These are phyloP conservation scores for Fusarium sp. DNA, from an alignment of 2,329 filamentous ascomycete genomes.

Conservation along the genomic window DNA sequence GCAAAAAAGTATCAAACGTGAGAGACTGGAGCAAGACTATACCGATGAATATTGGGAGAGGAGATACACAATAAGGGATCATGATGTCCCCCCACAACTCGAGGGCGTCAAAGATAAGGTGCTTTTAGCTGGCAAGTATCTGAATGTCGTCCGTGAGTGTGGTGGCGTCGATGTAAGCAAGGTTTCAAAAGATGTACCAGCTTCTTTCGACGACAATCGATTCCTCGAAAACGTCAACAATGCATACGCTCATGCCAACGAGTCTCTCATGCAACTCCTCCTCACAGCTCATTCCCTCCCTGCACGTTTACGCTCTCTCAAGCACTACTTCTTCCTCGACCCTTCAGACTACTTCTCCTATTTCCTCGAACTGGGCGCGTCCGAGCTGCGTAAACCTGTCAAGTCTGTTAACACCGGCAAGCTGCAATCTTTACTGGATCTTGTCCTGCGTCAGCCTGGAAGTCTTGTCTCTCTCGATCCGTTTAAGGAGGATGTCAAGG, in stretches of 20 bases:
- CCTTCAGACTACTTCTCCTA: conserved; percentile 98
- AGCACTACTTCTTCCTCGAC: conserved; percentile 99
- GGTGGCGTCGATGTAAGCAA: conserved; percentile 95
- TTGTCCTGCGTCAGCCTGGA: conserved; percentile 95
- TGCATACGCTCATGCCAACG: conserved; percentile 95
- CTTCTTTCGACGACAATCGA: conserved; percentile 89
- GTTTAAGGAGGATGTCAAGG: conserved; percentile 98
- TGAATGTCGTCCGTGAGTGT: conserved; percentile 97
- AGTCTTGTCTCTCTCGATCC: conserved; percentile 94
- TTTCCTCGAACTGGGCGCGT: conserved; percentile 91
- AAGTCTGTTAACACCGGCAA: conserved; percentile 92
- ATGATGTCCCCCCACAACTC: conserved; percentile 91
- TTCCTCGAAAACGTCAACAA: conserved; percentile 97
- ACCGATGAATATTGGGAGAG: conserved; percentile 99
- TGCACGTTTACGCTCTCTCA: conserved; percentile 87
- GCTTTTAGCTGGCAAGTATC: conserved; percentile 93
- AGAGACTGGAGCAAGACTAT: conserved; percentile 93
- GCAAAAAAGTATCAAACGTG: conserved; percentile 92
- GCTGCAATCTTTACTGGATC: conserved; percentile 93
- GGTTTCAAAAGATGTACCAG: conserved; percentile 87
- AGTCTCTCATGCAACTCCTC: conserved; percentile 89
- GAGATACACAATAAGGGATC: conserved; percentile 92
- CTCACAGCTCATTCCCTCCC: conserved; percentile 94
- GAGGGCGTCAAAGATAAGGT: conserved; percentile 94
- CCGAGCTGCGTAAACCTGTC: conserved; percentile 90